Evolutionary conservation across 768 basidiomycete species (phyloP).

Genomic region (Paxillus involutus): DNA sequence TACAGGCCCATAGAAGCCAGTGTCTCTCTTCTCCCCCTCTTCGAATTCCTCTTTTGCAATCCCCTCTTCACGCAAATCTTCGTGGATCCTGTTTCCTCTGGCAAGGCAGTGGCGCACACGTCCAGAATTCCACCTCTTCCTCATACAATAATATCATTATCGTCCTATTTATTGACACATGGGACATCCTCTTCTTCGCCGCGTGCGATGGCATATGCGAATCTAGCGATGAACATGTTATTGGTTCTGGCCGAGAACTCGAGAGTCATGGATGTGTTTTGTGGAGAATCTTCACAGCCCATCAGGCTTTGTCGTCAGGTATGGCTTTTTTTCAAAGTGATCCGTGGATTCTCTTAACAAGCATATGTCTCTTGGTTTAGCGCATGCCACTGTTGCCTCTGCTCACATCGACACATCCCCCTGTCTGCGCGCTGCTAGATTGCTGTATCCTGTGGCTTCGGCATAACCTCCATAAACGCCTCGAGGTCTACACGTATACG

Average conservation of each 20-base stretch:
- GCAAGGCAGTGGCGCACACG: constrained; percentile 21
- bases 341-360: not conserved
- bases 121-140: constrained; percentile 36
- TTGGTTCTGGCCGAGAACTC: constrained; percentile 51
- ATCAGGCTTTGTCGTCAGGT: constrained; percentile 69
- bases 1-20: constrained; percentile 63
- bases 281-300: constrained; percentile 36
- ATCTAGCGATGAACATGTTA: constrained; percentile 53
- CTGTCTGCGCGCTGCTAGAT: constrained; percentile 61
- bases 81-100: constrained; percentile 34
- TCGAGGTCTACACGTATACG: constrained; percentile 60
- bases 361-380: constrained; percentile 28
- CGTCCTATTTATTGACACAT: constrained; percentile 68
- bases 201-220: constrained; percentile 62
- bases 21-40: constrained; percentile 57
- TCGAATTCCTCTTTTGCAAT: constrained; percentile 59
- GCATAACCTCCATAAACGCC: constrained; percentile 64
- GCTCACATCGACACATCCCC: constrained; percentile 39
- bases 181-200: constrained; percentile 60
- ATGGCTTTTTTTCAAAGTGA: constrained; percentile 8
- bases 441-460: constrained; percentile 69
- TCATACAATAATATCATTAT: constrained; percentile 52
- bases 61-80: constrained; percentile 48
- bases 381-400: constrained; percentile 51
- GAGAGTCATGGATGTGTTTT: constrained; percentile 46